A percentile compares a stretch with the other conserved stretches of the same genome.
Evolutionary conservation across 345 rosid species (phyloP).

Genomic region (Corymbia maculata): DNA sequence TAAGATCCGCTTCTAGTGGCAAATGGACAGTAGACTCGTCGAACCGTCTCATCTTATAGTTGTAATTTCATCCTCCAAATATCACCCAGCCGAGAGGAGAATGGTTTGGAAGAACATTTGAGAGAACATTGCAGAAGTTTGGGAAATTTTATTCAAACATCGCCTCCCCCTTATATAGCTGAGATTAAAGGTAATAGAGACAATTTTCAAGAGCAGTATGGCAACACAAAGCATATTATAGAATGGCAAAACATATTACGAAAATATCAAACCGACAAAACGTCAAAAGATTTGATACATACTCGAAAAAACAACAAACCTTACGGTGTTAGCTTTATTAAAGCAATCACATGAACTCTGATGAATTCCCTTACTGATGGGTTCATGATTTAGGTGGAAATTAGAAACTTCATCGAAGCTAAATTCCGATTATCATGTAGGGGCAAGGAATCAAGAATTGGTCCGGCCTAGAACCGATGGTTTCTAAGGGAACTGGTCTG

Average conservation of each 20-base stretch:
- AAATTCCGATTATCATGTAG: background rate
- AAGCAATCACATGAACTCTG: background rate
- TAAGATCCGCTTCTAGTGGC: background rate
- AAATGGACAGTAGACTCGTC: background rate
- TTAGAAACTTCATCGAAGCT: background rate
- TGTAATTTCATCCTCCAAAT: background rate
- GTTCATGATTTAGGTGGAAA: background rate
- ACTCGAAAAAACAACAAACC: background rate
- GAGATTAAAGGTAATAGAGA: background rate
- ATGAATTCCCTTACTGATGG: background rate
- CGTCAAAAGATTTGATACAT: background rate
- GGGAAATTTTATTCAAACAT: background rate
- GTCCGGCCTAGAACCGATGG: too few relatives aligned
- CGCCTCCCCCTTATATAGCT: background rate
- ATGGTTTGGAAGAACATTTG: background rate
- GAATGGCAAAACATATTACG: background rate
- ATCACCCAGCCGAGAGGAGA: background rate
- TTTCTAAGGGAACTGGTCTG: too few relatives aligned
- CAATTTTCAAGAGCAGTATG: background rate
- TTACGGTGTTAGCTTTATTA: background rate
- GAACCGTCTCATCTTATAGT: background rate
- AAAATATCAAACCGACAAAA: background rate
- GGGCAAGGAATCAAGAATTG: too few relatives aligned
- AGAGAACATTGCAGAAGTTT: background rate
- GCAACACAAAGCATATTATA: background rate